Percentiles rank a stretch among this genome's conserved stretches.
Conservation (phyloP, 2,329 filamentous ascomycete genomes). For the Pyrenochaeta sp. region DNA sequence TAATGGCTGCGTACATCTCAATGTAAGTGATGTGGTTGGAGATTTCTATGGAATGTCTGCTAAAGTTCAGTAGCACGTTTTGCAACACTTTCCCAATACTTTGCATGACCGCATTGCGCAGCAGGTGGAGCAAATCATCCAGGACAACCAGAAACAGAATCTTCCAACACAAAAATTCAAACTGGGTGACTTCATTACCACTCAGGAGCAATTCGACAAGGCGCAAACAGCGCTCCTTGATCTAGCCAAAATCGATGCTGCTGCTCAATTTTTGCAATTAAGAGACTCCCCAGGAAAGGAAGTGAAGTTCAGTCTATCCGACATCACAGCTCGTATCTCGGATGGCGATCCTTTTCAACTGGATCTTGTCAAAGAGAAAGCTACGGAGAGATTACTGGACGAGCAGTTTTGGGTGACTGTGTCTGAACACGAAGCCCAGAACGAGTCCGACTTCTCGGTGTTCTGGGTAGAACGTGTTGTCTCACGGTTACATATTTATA, state of each 20-base stretch:
- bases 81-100: conserved; percentile 15
- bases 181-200: conserved; percentile 29
- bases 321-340: conserved; percentile 17
- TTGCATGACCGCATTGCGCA: conserved; percentile 13
- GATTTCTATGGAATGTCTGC: background rate
- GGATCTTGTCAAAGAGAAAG: conserved; percentile 26
- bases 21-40: too few species aligned
- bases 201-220: conserved; percentile 9
- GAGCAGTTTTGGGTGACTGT: conserved; percentile 35
- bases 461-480: conserved; percentile 45
- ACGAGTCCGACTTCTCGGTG: conserved; percentile 36
- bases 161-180: conserved; percentile 2
- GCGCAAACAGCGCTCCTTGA: conserved; percentile 22
- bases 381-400: conserved; percentile 26
- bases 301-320: conserved; percentile 30
- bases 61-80: conserved; percentile 5
- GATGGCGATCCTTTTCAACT: conserved; percentile 13
- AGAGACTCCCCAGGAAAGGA: conserved; percentile 28
- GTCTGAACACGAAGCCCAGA: conserved; percentile 32
- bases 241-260: conserved; percentile 27
- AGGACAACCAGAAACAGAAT: conserved; percentile 7
- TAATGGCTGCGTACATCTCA: conserved; percentile 28
- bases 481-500: conserved; percentile 35
- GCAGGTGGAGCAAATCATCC: conserved; percentile 19
- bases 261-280: conserved; percentile 30